These are phyloP conservation scores for Cryphonectria nitschkei DNA, from an alignment of 2,329 filamentous ascomycete genomes.

Conservation along the genomic window DNA sequence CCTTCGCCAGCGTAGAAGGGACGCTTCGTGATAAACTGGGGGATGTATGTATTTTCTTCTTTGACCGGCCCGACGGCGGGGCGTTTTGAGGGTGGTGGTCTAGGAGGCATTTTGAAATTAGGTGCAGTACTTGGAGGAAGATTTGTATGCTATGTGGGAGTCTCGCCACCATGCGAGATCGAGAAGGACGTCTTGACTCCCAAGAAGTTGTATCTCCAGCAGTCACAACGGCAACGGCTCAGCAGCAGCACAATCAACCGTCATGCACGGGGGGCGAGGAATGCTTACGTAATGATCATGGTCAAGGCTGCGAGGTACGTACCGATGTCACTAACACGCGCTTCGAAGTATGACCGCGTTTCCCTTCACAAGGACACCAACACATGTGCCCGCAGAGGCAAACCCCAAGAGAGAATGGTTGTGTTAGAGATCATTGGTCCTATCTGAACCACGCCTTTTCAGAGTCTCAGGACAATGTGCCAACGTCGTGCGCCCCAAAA, in stretches of 20 bases:
- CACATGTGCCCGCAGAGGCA: not conserved
- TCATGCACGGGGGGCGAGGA: not conserved
- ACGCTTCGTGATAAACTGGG: conserved; percentile 95
- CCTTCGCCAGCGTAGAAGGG: conserved; percentile 90
- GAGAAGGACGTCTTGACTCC: not conserved
- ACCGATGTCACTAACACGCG: conserved; percentile 9
- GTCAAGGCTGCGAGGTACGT: conserved; percentile 7
- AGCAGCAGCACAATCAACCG: not conserved
- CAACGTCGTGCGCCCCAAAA: not conserved
- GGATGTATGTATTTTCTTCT: conserved; percentile 98
- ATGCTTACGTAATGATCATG: conserved; percentile 1
- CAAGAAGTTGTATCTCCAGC: not conserved
- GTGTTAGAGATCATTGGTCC: too few species aligned
- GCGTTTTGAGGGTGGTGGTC: conserved; percentile 21
- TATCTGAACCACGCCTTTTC: not conserved
- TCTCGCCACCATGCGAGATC: not conserved
- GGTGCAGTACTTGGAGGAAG: not conserved
- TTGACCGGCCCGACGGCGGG: conserved; percentile 51
- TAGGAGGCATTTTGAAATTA: conserved; percentile 31
- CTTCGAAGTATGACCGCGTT: not conserved
- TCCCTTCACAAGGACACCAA: not conserved
- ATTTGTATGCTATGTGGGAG: too few species aligned
- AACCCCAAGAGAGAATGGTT: not conserved
- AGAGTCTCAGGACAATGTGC: conserved; percentile 12
- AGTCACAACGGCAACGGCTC: not conserved